Evolutionary conservation across 2,329 filamentous ascomycete genomes (phyloP).

Genomic region (Fusarium pseudoanthophilum): DNA sequence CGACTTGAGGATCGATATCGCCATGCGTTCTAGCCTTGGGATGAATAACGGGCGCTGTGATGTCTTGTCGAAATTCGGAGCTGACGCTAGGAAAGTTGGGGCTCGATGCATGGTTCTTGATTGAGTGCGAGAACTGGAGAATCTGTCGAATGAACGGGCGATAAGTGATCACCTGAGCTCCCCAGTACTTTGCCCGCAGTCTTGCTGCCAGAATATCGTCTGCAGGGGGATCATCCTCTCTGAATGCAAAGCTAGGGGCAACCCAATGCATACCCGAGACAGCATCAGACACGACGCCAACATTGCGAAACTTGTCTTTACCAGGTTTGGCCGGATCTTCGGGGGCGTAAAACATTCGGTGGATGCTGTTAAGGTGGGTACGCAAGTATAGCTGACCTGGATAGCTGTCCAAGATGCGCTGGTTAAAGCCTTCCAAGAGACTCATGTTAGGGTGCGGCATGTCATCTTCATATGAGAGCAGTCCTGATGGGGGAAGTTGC

Average conservation of each 20-base stretch:
- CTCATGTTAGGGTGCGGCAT: slow-evolving; percentile 74
- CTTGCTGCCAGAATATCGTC: slow-evolving; percentile 82
- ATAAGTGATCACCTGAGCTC: slow-evolving; percentile 88
- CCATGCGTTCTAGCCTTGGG: slow-evolving; percentile 50
- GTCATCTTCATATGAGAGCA: slow-evolving; percentile 69
- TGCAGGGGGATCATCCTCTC: slow-evolving; percentile 76
- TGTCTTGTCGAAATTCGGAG: slow-evolving; percentile 51
- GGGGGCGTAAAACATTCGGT: slow-evolving; percentile 65
- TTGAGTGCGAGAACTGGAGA: slow-evolving; percentile 59
- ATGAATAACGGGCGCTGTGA: slow-evolving; percentile 53
- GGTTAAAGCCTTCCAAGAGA: slow-evolving; percentile 55
- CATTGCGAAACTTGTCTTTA: slow-evolving; percentile 56
- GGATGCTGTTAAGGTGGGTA: slow-evolving; percentile 72
- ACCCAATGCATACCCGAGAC: slow-evolving; percentile 59
- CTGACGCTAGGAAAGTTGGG: slow-evolving; percentile 48
- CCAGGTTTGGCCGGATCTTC: slow-evolving; percentile 49
- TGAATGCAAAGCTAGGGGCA: slow-evolving; percentile 64
- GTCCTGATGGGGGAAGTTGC: slow-evolving; percentile 68
- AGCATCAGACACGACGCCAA: slow-evolving; percentile 58
- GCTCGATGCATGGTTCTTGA: slow-evolving; percentile 49
- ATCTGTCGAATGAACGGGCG: slow-evolving; percentile 76
- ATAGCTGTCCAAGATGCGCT: slow-evolving; percentile 68
- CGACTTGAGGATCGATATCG: slow-evolving; percentile 58
- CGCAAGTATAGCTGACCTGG: slow-evolving; percentile 71
- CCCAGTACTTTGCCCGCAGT: slow-evolving; percentile 93